Percentiles rank a stretch among this genome's conserved stretches.
phyloP scores from a whole-genome alignment of 805 yeast genomes.

The Komagataella mondaviorum region DNA sequence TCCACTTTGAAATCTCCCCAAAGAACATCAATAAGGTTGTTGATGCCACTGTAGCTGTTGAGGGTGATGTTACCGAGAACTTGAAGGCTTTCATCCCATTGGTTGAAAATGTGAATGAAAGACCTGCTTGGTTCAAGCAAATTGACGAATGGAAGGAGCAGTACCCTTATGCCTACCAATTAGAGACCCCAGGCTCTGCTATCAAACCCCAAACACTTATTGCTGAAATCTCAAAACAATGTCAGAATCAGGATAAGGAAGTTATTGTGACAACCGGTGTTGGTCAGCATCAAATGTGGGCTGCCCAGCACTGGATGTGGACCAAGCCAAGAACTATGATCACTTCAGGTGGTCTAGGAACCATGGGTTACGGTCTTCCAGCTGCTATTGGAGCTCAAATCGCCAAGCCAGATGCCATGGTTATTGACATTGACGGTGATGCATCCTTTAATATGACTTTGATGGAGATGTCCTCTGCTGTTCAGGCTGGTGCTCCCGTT shows the following conservation, averaged over 20 bases:
- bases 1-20: slow-evolving; percentile 92
- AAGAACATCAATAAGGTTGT: slow-evolving; percentile 97
- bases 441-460: slow-evolving; percentile 98
- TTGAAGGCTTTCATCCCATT: slow-evolving; percentile 62
- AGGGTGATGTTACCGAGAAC: slow-evolving; percentile 86
- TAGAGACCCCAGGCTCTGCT: slow-evolving; percentile 65
- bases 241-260: slow-evolving; percentile 48
- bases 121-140: slow-evolving; percentile 70
- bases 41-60: slow-evolving; percentile 89
- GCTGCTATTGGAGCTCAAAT: slow-evolving; percentile 98
- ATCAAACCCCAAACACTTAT: slow-evolving; percentile 93
- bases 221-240: slow-evolving; percentile 61
- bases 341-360: slow-evolving; percentile 98
- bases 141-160: slow-evolving; percentile 73
- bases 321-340: slow-evolving; percentile 83
- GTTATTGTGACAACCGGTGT: slow-evolving; percentile 95
- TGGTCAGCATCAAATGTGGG: slow-evolving; percentile 99
- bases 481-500: slow-evolving; percentile 84
- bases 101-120: slow-evolving; percentile 38
- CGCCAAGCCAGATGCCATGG: slow-evolving; percentile 88
- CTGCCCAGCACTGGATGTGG: slow-evolving; percentile 97
- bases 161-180: slow-evolving; percentile 75
- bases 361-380: slow-evolving; percentile 97
- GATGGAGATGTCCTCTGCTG: slow-evolving; percentile 86
- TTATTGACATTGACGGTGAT: slow-evolving; percentile 96